Evolutionary conservation across 208 protist species (phyloP).

Genomic region (Herpetomonas muscarum): DNA sequence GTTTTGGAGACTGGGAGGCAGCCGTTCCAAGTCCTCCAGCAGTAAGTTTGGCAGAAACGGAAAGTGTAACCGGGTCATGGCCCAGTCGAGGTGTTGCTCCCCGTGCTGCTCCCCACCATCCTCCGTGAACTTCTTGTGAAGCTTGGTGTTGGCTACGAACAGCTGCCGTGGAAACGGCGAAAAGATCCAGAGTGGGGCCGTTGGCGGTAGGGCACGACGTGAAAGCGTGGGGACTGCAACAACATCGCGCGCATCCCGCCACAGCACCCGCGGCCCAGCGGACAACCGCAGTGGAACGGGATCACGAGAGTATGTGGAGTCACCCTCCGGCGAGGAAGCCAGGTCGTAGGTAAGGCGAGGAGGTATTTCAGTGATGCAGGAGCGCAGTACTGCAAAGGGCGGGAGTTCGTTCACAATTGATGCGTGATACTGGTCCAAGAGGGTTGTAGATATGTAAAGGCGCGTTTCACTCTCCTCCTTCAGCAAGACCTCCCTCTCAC

Average conservation of each 20-base stretch:
- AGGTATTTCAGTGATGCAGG: no score
- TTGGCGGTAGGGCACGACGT: slow-evolving; percentile 16
- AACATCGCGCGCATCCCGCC: slow-evolving; percentile 2
- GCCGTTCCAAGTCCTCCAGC: slow-evolving; percentile 36
- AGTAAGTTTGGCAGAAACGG: slow-evolving; percentile 39
- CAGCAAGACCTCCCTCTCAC: no score
- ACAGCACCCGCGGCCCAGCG: slow-evolving; percentile 3
- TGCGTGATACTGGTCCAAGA: no score
- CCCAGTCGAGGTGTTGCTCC: slow-evolving; percentile 30
- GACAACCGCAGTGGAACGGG: no score
- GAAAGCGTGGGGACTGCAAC: slow-evolving; percentile 4
- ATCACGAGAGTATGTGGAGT: no score
- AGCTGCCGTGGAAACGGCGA: slow-evolving; percentile 43
- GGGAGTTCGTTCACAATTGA: no score
- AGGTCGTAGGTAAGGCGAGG: neutral
- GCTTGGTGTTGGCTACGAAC: slow-evolving; percentile 16
- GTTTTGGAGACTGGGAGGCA: slow-evolving; percentile 42
- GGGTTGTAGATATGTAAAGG: no score
- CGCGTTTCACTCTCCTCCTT: no score
- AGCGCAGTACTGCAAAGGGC: no score
- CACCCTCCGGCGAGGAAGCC: neutral
- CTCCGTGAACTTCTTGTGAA: slow-evolving; percentile 24
- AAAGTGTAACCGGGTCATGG: slow-evolving; percentile 36
- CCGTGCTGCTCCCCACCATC: neutral
- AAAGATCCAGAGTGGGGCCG: slow-evolving; percentile 27